Base-by-base conservation (phyloP, 2,329 filamentous ascomycete species). In the Xylariaceae sp. region DNA sequence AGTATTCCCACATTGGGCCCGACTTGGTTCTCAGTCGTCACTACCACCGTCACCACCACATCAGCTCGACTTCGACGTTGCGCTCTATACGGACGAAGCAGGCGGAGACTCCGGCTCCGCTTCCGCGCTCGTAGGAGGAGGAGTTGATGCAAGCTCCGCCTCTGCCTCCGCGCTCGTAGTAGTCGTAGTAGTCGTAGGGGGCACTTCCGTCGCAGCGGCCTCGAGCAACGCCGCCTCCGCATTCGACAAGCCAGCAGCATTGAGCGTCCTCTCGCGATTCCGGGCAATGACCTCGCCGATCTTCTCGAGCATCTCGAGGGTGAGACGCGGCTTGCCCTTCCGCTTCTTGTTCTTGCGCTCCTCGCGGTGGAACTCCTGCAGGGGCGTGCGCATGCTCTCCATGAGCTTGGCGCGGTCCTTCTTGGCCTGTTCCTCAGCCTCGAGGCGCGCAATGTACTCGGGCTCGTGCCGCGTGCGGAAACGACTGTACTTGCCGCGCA, bases 401-500 rank as follows among this genome's bases (percentile, higher is more conserved):
- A 71, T 69, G 69, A 73, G 73, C 59, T 70, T 73, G 69, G 52
- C 67, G 56, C 73, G 74, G 67, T 76, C 75, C 70, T 78, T 75
- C 72, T 75, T 73, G 62, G 73, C 75, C 34, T 69, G 71, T 49
- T 83, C 86, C 72, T 87, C 81, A 60, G 78, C 75, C 73, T 84
- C 78, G 78, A 87, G 88, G 74, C 79, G 76, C 65, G 78, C 78
- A 55, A 92, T 74, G 72, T 88, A 96, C 73, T 88, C 88, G 51
- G 82, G 77, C 64, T 92, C 88, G 76, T 96, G 90, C 52, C 90
- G 81, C 56, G 87, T 91, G 70, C 92, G 82, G 84, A 92, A 94
- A 69, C 82, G 85, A 67, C 87, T 89, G 81, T 87, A 96, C 72
- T 86, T 88, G 78, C 89, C 88, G 71, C 92, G 83, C 71, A 97